Conservation (phyloP, 352 stramenopile genomes). For the Pilasporangium apinafurcum region DNA sequence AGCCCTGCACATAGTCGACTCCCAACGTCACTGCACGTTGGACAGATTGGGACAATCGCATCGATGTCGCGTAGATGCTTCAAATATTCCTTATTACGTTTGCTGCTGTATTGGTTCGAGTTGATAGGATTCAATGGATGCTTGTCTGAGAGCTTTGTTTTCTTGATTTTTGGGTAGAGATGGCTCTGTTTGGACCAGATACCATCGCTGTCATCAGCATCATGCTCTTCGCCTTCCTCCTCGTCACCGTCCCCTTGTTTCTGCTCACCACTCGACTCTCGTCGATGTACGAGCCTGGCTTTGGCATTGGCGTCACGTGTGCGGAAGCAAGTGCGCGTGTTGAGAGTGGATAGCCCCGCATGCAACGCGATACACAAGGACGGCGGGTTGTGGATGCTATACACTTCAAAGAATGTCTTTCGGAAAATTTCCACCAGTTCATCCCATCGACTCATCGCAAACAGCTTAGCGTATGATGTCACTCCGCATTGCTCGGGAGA, state of each 20-base stretch:
- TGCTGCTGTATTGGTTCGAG: neutral
- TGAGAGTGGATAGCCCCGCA: slow-evolving; percentile 63
- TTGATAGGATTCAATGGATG: no score
- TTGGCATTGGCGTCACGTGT: slow-evolving; percentile 32
- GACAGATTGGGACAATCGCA: slow-evolving; percentile 45
- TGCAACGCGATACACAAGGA: slow-evolving; percentile 63
- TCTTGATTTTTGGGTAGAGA: slow-evolving; percentile 32
- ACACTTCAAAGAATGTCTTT: slow-evolving; percentile 58
- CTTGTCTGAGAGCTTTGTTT: slow-evolving; percentile 23
- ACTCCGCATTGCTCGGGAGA: slow-evolving; percentile 53
- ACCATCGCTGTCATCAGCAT: slow-evolving; percentile 14
- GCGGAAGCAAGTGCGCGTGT: slow-evolving; percentile 64
- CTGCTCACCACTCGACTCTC: no score
- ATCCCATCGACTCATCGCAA: slow-evolving; percentile 53
- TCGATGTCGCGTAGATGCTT: slow-evolving; percentile 15
- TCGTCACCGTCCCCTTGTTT: slow-evolving; percentile 12
- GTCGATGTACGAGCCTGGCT: slow-evolving; percentile 18
- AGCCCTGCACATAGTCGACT: slow-evolving; percentile 45
- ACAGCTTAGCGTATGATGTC: slow-evolving; percentile 53
- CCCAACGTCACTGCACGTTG: slow-evolving; percentile 67
- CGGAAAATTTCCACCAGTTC: slow-evolving; percentile 50
- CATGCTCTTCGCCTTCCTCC: slow-evolving; percentile 1
- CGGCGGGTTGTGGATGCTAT: slow-evolving; percentile 57
- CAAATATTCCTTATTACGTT: slow-evolving; percentile 15
- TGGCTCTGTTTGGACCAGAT: slow-evolving; percentile 18